Conservation (phyloP, 345 rosid genomes). For the Excoecaria cochinchinensis region DNA sequence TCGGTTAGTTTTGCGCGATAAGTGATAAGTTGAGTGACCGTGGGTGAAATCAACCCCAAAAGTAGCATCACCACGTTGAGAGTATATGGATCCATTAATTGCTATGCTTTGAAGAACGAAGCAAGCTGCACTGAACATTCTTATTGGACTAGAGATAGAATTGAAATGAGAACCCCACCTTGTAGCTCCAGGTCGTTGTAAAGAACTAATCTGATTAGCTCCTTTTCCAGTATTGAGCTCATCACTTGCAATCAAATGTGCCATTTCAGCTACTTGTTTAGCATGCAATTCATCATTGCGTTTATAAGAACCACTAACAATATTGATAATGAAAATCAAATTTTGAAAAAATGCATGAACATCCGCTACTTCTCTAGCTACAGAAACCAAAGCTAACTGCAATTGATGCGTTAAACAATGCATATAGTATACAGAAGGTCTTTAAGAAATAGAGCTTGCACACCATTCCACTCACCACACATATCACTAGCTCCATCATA, state of each 20-base stretch:
- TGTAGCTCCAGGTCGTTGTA: constrained; percentile 5
- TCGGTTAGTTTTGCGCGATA: too few species aligned
- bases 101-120: not conserved
- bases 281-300: not conserved
- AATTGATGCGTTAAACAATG: constrained; percentile 6
- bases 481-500: constrained; percentile 18
- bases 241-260: not conserved
- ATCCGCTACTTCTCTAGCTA: not conserved
- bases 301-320: not conserved
- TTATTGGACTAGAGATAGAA: not conserved
- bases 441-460: not conserved
- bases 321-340: not conserved
- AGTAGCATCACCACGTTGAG: constrained; percentile 12
- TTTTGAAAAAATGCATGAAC: constrained; percentile 14
- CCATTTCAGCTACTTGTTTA: not conserved
- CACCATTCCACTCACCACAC: not conserved
- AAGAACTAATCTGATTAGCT: constrained; percentile 3
- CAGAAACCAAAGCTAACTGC: constrained; percentile 9
- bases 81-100: not conserved
- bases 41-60: not conserved
- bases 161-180: constrained; percentile 11
- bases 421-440: not conserved
- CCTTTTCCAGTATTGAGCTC: not conserved
- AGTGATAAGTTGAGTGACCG: too few species aligned
- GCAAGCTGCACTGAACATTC: not conserved